Evolutionary conservation across 352 stramenopile species (phyloP), one percentile per base, ranked within the genome.

Genomic region (Peronospora destructor): DNA sequence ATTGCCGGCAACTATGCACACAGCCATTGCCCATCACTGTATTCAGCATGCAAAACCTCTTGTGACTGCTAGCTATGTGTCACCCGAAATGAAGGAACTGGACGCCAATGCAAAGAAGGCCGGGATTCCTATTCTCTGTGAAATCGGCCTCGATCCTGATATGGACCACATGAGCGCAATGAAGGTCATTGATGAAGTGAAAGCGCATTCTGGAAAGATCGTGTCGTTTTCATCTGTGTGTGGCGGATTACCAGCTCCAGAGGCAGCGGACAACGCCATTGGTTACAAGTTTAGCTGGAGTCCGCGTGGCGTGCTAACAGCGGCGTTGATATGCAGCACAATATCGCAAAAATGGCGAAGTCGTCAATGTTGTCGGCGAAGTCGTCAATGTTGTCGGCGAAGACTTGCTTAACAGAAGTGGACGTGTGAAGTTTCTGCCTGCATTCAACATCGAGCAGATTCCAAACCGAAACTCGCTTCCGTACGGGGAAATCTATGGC

Each of bases 251-350:
- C 92, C 92, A 35, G 87, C 94, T 1, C 94, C 95, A 5, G 92
- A 98, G 65, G 92, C 91, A 3, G 91, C 90, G 4, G 85, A 98
- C 61, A 98, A 98, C 56, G 82, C 91, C 16, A 92, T 98, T 40
- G 86, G 84, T 17, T 98, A 98, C 76, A 98, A 98, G 68, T 98
- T 98, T 61, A 97, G 87, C 49, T 98, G 95, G 95, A 97, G 84
- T 45, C 95, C 95, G 28, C 86, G 87, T 25, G 95, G 94, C 32
- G 95, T 98, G 5, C 64, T 98, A n/a, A 94, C 72, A 21, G 94
- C 95, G 8, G 90, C 84, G 10, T 52, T 95, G 39, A 98, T n/a
- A 98, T 66, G 59, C 82, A 28, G 91, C 95, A 7, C 68, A 79
- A 23, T 98, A 95, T 65, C 75, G 77, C 33, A 87, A 85, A 64